Evolutionary conservation across 371 early-diverging fungal genomes (phyloP), one percentile per base, ranked within the genome.

Genomic region (Syncephalastrum sp.): DNA sequence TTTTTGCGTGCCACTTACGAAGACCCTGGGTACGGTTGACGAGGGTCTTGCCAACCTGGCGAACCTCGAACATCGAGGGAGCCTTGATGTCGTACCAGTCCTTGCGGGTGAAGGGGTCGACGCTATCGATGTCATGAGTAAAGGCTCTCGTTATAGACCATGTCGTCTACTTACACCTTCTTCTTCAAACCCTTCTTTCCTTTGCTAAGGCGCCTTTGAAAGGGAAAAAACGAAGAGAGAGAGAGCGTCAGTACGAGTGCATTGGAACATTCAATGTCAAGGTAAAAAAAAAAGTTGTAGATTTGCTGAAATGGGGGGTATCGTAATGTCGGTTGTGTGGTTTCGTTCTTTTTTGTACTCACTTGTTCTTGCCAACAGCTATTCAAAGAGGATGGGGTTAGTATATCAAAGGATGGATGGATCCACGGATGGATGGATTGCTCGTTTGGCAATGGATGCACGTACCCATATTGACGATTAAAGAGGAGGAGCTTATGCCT

Each of bases 21-120:
- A 96, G 79, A 85, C 99, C 99, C 88, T 96, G 96, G 81, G 97
- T 94, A 67, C 99, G 94, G 97, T 99, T 99, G 84, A 98, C 99
- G 66, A 99, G 89, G 69, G 99, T 99, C 91, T 98, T 98, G 71
- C 98, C 99, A 64, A 94, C 90, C 70, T 92, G 87, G 68, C 96
- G 93, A 66, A 87, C 86, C 56, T 90, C 89, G 74, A 99, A 99
- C 81, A 95, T 88, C 72, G 93, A 88, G 64, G 99, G 99, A 62
- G 96, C 98, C 85, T 95, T 94, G 89, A 99, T 87, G 77, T 97
- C 97, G 78, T 97, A 99, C 99, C 99, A 98, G 81, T 99, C 99
- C 90, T 99, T 99, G 73, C 98, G 94, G 86, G 92, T 85, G 90
- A 92, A 95, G 80, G 95, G 94, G 79, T 95, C 95, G 68, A 94